These are phyloP conservation scores for Gonapodya prolifera DNA, from an alignment of 192 early-diverging fungal genomes.

Conservation along the genomic window DNA sequence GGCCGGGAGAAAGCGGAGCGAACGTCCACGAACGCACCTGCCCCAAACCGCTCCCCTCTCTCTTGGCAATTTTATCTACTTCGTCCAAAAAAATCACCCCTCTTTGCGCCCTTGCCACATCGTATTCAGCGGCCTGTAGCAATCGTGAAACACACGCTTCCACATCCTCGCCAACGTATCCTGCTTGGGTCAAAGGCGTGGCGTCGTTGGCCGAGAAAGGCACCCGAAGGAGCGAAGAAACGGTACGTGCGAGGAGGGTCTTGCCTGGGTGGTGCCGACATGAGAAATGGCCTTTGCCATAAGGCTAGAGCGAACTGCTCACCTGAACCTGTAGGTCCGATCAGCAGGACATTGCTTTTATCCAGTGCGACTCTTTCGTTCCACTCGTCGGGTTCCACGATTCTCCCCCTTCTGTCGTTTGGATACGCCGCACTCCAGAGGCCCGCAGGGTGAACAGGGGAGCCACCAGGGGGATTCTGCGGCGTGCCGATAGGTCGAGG, in stretches of 20 bases:
- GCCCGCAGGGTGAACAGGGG: not conserved
- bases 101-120: conserved; percentile 68
- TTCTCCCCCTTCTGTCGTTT: not conserved
- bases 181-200: conserved; percentile 80
- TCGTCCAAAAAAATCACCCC: conserved; percentile 90
- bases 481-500: not conserved
- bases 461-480: not conserved
- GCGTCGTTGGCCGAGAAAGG: conserved; percentile 85
- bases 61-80: conserved; percentile 79
- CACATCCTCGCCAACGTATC: conserved; percentile 87
- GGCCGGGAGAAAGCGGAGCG: conserved; percentile 29
- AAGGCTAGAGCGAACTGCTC: not conserved
- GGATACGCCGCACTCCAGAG: not conserved
- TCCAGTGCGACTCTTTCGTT: conserved; percentile 39
- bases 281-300: not conserved
- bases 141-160: conserved; percentile 73
- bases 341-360: conserved; percentile 78
- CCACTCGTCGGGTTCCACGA: not conserved
- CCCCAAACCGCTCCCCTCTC: conserved; percentile 21
- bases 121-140: conserved; percentile 74
- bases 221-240: conserved; percentile 70
- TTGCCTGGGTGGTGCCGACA: conserved; percentile 25
- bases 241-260: conserved; percentile 67
- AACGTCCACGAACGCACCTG: not conserved
- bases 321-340: conserved; percentile 80